These are phyloP conservation scores for Chenopodium suecicum DNA, from an alignment of 148 eudicot genomes.

Conservation along the genomic window DNA sequence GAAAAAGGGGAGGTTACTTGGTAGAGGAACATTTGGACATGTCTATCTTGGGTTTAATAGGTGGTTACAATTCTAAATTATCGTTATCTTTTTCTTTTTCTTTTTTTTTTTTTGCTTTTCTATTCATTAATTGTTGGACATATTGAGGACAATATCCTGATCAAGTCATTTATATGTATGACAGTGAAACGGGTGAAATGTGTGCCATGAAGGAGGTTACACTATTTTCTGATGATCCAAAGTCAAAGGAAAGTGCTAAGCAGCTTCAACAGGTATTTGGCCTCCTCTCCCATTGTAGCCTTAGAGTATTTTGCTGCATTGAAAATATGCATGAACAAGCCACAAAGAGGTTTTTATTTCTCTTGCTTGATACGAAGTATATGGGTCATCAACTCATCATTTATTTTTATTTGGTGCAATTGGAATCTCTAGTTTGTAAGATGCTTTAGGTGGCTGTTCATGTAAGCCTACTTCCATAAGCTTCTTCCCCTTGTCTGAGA, in stretches of 20 bases:
- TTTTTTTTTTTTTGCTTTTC: constrained; percentile 2
- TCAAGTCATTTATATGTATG: constrained; percentile 10
- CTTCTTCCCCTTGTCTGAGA: background rate
- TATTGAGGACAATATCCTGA: constrained; percentile 15
- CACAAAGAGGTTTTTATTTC: background rate
- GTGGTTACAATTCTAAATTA: constrained; percentile 29
- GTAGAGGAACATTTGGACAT: constrained; percentile 97
- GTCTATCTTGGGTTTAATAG: constrained; percentile 95
- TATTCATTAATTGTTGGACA: background rate
- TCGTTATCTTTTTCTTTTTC: background rate
- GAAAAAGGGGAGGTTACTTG: constrained; percentile 90
- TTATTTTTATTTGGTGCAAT: background rate
- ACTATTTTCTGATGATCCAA: constrained; percentile 82
- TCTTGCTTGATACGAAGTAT: background rate
- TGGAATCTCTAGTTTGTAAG: background rate
- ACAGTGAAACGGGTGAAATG: constrained; percentile 96
- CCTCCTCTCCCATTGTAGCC: background rate
- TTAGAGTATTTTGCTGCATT: background rate
- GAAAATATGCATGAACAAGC: background rate
- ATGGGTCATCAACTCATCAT: background rate
- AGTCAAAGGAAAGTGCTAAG: constrained; percentile 95
- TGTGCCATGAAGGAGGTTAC: constrained; percentile 99
- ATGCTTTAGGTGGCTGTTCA: background rate
- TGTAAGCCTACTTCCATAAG: background rate
- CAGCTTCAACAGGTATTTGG: constrained; percentile 78